Evolutionary conservation across 495 filamentous ascomycete species (phyloP), one percentile per base, ranked within the genome.

Genomic region (Penicillium steckii): DNA sequence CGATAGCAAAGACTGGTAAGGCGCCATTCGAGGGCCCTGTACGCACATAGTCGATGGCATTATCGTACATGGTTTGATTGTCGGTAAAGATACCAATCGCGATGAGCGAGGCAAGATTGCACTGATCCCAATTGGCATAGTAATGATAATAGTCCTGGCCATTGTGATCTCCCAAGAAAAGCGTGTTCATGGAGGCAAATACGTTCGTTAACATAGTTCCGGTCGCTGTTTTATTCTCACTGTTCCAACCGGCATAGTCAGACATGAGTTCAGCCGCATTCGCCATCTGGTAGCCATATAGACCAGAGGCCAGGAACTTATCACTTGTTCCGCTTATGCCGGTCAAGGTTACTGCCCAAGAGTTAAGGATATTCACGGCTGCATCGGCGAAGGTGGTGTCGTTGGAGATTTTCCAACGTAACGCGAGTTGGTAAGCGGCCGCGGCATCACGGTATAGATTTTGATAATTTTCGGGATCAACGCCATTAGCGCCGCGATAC

Each of bases 51-150:
- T 58, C 49, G 26, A 69, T 40, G 0, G 59, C 72, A 30, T 67
- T 40, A 8, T 75, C 46, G 25, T 59, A 71, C 53, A 71, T 72
- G 3, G 71, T 41, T n/a, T 41, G 17, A 23, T 41, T 41, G 8
- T 41, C 38, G 18, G 38, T 41, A n/a, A 3, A 52, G 13, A 76
- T 59, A 13, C 73, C 68, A 48, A 75, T 71, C 5, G 72, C 64
- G 13, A 71, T 42, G 7, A 67, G 56, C 2, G 59, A 64, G 21
- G 69, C 70, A n/a, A 75, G 64, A 38, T 78, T 76, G 49, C 68
- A 73, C 15, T 72, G 59, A 42, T 78, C 74, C 72, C 74, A 78
- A 44, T 78, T 78, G 15, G 72, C 72, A 56, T 64, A 77, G 57
- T 71, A 75, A 44, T 75, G 72, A 41, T 68, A 57, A 22, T 67